Base-by-base conservation (phyloP, 2,329 filamentous ascomycete genomes). In the Colletotrichum orchidophilum region DNA sequence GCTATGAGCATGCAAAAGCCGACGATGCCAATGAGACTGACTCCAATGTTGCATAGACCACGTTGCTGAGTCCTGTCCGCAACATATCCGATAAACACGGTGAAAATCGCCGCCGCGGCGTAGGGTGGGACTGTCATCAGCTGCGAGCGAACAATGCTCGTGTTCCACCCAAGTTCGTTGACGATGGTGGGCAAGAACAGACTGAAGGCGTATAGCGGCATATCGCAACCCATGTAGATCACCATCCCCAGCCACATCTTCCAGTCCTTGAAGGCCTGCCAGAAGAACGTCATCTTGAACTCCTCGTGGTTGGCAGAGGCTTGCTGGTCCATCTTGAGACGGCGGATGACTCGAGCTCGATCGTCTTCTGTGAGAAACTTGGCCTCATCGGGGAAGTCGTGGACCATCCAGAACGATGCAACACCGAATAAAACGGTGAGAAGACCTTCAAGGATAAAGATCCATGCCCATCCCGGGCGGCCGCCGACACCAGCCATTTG, bases 1-100 rank as follows among this genome's bases (percentile, higher is more conserved):
- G 88, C 90, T 1, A 97, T 84, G 3, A 97, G 86, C 91, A 98
- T 95, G 49, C 86, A 80, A 78, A 97, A 98, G 0, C 95, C 96
- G 0, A 85, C 81, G 18, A 97, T 91, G 11, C 92, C 94, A 3
- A 97, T 76, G 0, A 93, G 63, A 0, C 93, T 92, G 26, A 92
- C 87, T 18, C 78, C 71, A 31, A 97, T 93, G 77, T 97, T 97
- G 86, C 93, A 97, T 33, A 94, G 81, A 0, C 94, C 95, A 53
- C 96, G 90, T 73, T 89, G 86, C 5, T 88, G 84, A 0, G 92
- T 93, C 1, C 90, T 88, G 78, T 98, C 96, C 0, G 95, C 94
- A 52, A 93, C 81, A 76, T 90, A 95, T 0, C 95, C 94, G 39
- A 95, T 83, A 1, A 83, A 63, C 2, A 96, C 85, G 0, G 94